A percentile compares a stretch with the other conserved stretches of the same genome.
These are phyloP conservation scores for Xylaria venustula DNA, from an alignment of 495 filamentous ascomycete species.

Conservation along the genomic window DNA sequence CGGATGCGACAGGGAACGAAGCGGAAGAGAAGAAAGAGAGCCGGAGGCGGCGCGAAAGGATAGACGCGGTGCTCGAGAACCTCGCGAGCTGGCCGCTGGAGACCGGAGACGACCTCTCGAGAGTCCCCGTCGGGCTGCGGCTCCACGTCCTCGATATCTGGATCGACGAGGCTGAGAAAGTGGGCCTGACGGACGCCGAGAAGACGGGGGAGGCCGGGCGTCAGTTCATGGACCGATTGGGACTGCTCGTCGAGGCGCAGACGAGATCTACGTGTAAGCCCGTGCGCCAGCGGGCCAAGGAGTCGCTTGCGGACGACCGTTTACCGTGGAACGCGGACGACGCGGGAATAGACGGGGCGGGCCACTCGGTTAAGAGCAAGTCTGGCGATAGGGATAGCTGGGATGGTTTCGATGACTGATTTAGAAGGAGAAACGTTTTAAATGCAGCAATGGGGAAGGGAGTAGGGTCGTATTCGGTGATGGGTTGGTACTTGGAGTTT, in stretches of 20 bases:
- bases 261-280: conserved; percentile 62
- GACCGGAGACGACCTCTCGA: conserved; percentile 34
- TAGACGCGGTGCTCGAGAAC: conserved; percentile 37
- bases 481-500: conserved; percentile 7
- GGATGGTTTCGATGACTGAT: conserved; percentile 69
- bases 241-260: conserved; percentile 37
- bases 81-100: conserved; percentile 46
- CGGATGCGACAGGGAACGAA: conserved; percentile 24
- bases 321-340: conserved; percentile 50
- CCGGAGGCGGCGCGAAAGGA: conserved; percentile 13
- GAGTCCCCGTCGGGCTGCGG: conserved; percentile 74
- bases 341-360: conserved; percentile 21
- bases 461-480: background rate
- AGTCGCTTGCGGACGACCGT: conserved; percentile 73
- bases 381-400: conserved; percentile 58
- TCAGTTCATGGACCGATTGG: conserved; percentile 36
- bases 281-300: conserved; percentile 68
- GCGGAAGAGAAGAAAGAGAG: conserved; percentile 28
- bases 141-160: conserved; percentile 91
- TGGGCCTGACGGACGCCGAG: conserved; percentile 51
- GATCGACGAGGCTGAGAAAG: conserved; percentile 79
- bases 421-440: background rate
- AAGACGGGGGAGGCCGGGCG: conserved; percentile 30
- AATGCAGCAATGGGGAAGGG: background rate
- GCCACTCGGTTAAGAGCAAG: conserved; percentile 38